Percentiles rank a stretch among this genome's conserved stretches.
phyloP scores from a whole-genome alignment of 2,329 filamentous ascomycete genomes.

The Fusarium drepaniforme region DNA sequence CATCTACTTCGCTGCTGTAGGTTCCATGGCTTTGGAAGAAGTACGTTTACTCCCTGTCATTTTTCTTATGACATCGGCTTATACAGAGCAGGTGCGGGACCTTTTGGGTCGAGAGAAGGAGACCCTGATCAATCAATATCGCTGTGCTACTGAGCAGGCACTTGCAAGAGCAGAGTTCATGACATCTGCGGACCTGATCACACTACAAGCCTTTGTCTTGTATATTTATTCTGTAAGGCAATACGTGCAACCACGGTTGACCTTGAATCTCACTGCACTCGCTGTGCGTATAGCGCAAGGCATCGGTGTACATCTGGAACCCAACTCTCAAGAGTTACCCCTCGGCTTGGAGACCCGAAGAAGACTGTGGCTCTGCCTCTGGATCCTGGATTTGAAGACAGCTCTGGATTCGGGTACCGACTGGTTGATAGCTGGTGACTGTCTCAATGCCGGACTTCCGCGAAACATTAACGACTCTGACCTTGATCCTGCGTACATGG shows the following conservation, averaged over 20 bases:
- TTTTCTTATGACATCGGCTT: neutral
- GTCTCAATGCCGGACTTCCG: neutral
- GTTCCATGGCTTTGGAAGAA: conserved; percentile 20
- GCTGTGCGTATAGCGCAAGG: conserved; percentile 17
- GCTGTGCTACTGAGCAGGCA: conserved; percentile 11
- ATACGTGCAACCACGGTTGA: conserved; percentile 6
- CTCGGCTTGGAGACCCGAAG: conserved; percentile 14
- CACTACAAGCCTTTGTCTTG: conserved; percentile 18
- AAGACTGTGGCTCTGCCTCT: conserved; percentile 22
- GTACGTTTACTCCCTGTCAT: conserved; percentile 2
- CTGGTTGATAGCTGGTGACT: conserved; percentile 1
- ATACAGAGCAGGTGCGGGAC: conserved; percentile 8
- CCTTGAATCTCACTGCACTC: conserved; percentile 19
- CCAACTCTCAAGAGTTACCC: neutral
- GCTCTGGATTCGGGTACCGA: conserved; percentile 15
- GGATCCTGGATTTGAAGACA: conserved; percentile 18
- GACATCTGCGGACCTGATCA: conserved; percentile 13
- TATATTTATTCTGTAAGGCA: conserved; percentile 9
- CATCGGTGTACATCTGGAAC: conserved; percentile 9
- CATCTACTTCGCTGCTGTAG: conserved; percentile 24
- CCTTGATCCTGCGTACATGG: neutral
- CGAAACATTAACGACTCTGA: conserved; percentile 24
- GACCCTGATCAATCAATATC: conserved; percentile 10
- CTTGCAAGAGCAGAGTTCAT: conserved; percentile 21
- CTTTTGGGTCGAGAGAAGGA: conserved; percentile 18